Evolutionary conservation across 2,329 filamentous ascomycete species (phyloP).

Genomic region (Bipolaris sorokiniana): DNA sequence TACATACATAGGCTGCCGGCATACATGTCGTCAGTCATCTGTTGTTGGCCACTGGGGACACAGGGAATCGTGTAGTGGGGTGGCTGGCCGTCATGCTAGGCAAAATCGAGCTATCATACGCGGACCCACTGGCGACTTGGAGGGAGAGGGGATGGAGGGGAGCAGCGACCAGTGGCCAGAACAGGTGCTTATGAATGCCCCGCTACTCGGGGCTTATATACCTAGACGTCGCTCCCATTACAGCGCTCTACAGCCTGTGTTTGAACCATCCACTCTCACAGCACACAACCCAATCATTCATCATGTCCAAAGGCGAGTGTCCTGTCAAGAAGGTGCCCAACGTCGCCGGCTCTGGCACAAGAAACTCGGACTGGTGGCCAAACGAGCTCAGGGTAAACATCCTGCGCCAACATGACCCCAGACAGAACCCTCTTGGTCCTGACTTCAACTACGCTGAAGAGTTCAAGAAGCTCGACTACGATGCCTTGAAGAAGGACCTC

Average conservation of each 20-base stretch:
- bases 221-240: constrained; percentile 14
- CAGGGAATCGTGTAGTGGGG: constrained; percentile 15
- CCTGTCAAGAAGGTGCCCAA: constrained; percentile 45
- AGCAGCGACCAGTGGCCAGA: constrained; percentile 29
- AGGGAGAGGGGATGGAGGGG: constrained; percentile 30
- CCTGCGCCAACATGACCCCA: constrained; percentile 71
- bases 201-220: constrained; percentile 34
- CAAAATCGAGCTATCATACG: constrained; percentile 29
- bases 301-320: constrained; percentile 45
- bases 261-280: constrained; percentile 10
- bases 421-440: constrained; percentile 67
- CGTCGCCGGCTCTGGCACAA: constrained; percentile 66
- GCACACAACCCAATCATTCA: constrained; percentile 26
- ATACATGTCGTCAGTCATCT: constrained; percentile 1
- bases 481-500: constrained; percentile 75
- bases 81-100: constrained; percentile 17
- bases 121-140: constrained; percentile 22
- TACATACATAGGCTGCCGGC: not conserved
- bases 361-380: constrained; percentile 77
- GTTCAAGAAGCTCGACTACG: constrained; percentile 75
- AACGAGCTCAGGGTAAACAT: constrained; percentile 71
- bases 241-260: constrained; percentile 12
- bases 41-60: constrained; percentile 2
- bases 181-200: constrained; percentile 39
- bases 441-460: constrained; percentile 75